Base-by-base conservation (phyloP, 306 rosid species). In the Arachis stenosperma region DNA sequence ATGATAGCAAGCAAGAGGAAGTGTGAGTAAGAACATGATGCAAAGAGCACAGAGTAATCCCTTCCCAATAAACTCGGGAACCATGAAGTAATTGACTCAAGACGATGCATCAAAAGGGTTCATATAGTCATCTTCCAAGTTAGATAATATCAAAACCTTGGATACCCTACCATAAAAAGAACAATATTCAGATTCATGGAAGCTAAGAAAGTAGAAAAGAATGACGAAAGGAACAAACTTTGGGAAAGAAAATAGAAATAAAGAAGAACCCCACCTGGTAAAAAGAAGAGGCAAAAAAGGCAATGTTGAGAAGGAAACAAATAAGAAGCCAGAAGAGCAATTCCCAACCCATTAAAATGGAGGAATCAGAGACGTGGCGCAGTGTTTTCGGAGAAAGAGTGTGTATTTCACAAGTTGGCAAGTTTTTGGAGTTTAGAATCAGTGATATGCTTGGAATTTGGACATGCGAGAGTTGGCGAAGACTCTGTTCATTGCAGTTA, bases 61-160 rank as follows among this genome's bases (percentile, higher is more conserved):
- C 69, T 89, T 91, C 61, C 73, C 88, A 59, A 87, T 66, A 30
- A 88, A 81, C 85, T 92, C 97, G 9, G 93, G 93, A 67, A 89
- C 36, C 12, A 92, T 76, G 60, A 80, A 84, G 75, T 69, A 79
- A 78, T 89, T 92, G 44, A 92, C 84, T 64, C 89, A 86, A 58
- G 91, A 81, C 7, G 97, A 83, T 13, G 92, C 82, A 54, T 92
- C 96, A 17, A 73, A 92, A n/a, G 91, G 91, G 79, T 92, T 92
- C 61, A 88, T 72, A 74, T 79, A 89, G 47, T n/a, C 97, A 53
- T 88, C 84, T 83, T 92, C 97, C 90, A 92, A 83, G 78, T 92
- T 96, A 48, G 91, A 78, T 41, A 92, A 75, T 66, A 92, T 78
- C 88, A 92, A 82, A 80, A 89, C 83, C 97, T 92, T 75, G 37